These are phyloP conservation scores for Diphasiastrum complanatum DNA, from an alignment of 83 land plant species.

Conservation along the genomic window DNA sequence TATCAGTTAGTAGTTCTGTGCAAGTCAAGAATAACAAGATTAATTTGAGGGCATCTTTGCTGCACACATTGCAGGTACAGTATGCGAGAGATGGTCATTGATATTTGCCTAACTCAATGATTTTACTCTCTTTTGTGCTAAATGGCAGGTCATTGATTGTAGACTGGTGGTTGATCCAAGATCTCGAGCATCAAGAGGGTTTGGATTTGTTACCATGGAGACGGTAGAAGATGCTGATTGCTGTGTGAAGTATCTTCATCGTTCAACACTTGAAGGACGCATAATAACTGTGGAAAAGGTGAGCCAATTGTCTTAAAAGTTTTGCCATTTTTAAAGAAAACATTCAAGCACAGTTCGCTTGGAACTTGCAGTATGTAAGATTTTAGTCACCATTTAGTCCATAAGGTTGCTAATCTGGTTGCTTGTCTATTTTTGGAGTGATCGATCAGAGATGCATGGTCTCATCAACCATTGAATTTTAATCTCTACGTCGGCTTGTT, in stretches of 20 bases:
- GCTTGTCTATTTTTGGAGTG: too few species aligned
- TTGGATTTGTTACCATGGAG: conserved; percentile 41
- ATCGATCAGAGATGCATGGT: too few species aligned
- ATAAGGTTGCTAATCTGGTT: conserved; percentile 14
- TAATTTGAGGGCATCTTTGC: too few species aligned
- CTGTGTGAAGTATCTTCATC: conserved; percentile 32
- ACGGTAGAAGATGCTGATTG: conserved; percentile 33
- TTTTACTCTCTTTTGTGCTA: too few species aligned
- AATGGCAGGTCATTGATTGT: conserved; percentile 32
- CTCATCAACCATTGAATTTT: conserved; percentile 7
- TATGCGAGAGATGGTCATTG: too few species aligned
- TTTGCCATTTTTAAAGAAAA: too few species aligned
- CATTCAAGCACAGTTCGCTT: too few species aligned
- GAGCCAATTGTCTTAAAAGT: too few species aligned
- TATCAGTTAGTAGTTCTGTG: too few species aligned
- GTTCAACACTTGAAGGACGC: conserved; percentile 33
- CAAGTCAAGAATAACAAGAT: too few species aligned
- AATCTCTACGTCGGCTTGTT: conserved; percentile 18
- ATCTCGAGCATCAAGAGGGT: conserved; percentile 32
- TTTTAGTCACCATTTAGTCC: conserved; percentile 3
- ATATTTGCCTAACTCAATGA: background rate
- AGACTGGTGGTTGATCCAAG: conserved; percentile 35
- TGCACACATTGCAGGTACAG: too few species aligned
- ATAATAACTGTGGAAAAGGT: conserved; percentile 40
- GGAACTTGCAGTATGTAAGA: too few species aligned